phyloP scores from a whole-genome alignment of 148 eudicot species.

The Tetragonia tetragonoides region DNA sequence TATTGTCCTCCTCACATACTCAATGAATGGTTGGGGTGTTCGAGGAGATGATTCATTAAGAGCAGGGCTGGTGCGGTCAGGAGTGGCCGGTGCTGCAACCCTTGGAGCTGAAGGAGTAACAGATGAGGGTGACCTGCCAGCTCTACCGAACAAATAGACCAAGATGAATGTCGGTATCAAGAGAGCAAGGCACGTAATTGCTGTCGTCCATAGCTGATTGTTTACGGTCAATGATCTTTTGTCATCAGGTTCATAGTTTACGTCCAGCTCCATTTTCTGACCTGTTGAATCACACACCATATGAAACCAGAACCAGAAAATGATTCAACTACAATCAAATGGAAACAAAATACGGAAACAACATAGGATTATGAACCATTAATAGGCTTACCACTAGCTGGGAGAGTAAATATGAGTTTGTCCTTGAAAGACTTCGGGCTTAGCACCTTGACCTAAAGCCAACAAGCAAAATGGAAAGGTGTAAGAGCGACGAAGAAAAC shows the following conservation, averaged over 20 bases:
- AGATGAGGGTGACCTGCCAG: slow-evolving; percentile 23
- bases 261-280: slow-evolving; percentile 61
- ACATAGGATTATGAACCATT: background rate
- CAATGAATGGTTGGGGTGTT: slow-evolving; percentile 78
- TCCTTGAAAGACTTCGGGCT: slow-evolving; percentile 47
- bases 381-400: slow-evolving; percentile 52
- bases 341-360: background rate
- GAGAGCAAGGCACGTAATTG: slow-evolving; percentile 23
- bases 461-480: slow-evolving; percentile 2
- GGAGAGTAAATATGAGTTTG: slow-evolving; percentile 52
- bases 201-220: slow-evolving; percentile 27
- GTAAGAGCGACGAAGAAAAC: no score
- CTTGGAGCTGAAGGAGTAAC: slow-evolving; percentile 25
- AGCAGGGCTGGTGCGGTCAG: slow-evolving; percentile 40
- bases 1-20: slow-evolving; percentile 76
- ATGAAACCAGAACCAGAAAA: background rate
- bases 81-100: slow-evolving; percentile 40
- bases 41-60: slow-evolving; percentile 53
- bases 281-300: slow-evolving; percentile 36
- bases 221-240: slow-evolving; percentile 10
- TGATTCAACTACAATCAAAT: background rate
- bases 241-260: slow-evolving; percentile 41
- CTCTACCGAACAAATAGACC: slow-evolving; percentile 34
- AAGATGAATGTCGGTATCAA: slow-evolving; percentile 33
- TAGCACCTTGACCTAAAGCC: slow-evolving; percentile 43